phyloP scores from a whole-genome alignment of 495 filamentous ascomycete genomes.

The Penicillium dipodomyicola region DNA sequence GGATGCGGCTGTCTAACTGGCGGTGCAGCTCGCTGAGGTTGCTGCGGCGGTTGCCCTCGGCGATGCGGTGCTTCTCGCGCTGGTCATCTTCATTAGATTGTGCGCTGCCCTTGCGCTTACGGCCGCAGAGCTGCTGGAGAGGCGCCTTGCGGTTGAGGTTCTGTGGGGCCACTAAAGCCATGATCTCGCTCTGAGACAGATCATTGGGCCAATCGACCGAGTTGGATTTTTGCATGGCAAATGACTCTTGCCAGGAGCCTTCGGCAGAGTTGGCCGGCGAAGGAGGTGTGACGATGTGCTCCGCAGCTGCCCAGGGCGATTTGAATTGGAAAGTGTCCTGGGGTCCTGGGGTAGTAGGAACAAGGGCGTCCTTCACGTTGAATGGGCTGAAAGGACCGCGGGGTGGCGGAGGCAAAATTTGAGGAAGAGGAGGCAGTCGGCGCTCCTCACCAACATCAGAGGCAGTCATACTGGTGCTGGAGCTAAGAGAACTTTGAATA shows the following conservation, averaged over 20 bases:
- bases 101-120: conserved; percentile 46
- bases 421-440: conserved; percentile 45
- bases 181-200: conserved; percentile 36
- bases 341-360: conserved; percentile 36
- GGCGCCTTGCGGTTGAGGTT: conserved; percentile 47
- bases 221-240: conserved; percentile 30
- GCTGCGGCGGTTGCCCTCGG: conserved; percentile 47
- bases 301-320: conserved; percentile 34
- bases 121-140: conserved; percentile 46
- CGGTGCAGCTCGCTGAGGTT: conserved; percentile 45
- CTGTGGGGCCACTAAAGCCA: conserved; percentile 40
- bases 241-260: conserved; percentile 43
- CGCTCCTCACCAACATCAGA: conserved; percentile 35
- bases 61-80: conserved; percentile 48
- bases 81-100: conserved; percentile 42
- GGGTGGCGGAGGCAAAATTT: conserved; percentile 38
- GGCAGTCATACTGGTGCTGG: conserved; percentile 20
- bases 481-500: conserved; percentile 19
- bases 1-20: conserved; percentile 42
- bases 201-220: conserved; percentile 38
- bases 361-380: conserved; percentile 29
- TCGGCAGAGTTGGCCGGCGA: conserved; percentile 47
- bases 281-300: conserved; percentile 39
- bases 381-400: conserved; percentile 46
- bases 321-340: conserved; percentile 43